Evolutionary conservation across 805 yeast genomes (phyloP), one percentile per base, ranked within the genome.

Genomic region (Lipomyces mesembrius): DNA sequence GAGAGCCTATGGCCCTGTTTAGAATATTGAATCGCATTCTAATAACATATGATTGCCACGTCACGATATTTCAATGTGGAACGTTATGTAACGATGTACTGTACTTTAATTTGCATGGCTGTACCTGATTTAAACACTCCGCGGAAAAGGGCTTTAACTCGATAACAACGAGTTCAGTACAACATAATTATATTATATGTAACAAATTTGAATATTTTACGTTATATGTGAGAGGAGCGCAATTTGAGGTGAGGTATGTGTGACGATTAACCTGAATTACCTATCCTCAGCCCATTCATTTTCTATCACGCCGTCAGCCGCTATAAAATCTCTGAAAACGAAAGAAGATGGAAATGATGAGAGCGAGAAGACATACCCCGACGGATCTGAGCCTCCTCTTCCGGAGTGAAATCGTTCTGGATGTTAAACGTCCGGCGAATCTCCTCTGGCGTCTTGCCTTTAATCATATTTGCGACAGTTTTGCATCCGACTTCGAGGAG

Each of bases 401-500:
- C 84, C 11, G 83, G 83, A 5, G 83, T 80, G 72, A 81, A 81
- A 72, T 81, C 83, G 71, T 81, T 81, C 63, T 74, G 77, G 64
- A 81, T 81, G 71, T 81, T 81, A 74, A 81, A 81, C 9, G 81
- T 79, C 68, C 79, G 79, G 64, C 83, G 78, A 68, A 81, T 81
- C 72, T 81, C 83, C 69, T 81, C 84, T 22, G 84, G 82, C 34
- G 77, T 71, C 75, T 81, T 81, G 66, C 81, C 81, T 73, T 79
- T 80, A 74, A 82, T 82, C 83, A 82, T 81, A 71, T 79, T 79
- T 63, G 84, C 84, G 32, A 82, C 84, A 12, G 83, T 80, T 74
- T 83, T 82, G 75, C 84, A 82, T 32, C 84, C 84, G 22, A 80
- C 81, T 61, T 82, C 84, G 55, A 82, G 76, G 49, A 82, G 75